A percentile compares a stretch with the other conserved stretches of the same genome.
Evolutionary conservation across 768 basidiomycete species (phyloP).

Genomic region (Hebeloma cylindrosporum): DNA sequence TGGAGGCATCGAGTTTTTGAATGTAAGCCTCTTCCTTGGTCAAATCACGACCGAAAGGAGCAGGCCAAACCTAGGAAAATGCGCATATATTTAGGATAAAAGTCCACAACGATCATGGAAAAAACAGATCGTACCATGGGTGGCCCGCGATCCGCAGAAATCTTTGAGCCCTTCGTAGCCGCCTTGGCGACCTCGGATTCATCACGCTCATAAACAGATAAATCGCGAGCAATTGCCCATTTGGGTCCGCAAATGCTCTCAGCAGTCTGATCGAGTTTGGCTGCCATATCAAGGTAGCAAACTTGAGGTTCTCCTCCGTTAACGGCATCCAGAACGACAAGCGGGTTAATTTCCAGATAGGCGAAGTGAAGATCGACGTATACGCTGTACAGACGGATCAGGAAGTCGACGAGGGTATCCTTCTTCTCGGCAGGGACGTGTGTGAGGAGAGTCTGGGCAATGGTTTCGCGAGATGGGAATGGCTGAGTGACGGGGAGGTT

Average conservation of each 20-base stretch:
- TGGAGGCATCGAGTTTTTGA: constrained; percentile 95
- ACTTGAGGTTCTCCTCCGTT: constrained; percentile 70
- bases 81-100: background rate
- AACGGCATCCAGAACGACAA: constrained; percentile 87
- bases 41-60: constrained; percentile 95
- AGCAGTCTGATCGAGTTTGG: constrained; percentile 99
- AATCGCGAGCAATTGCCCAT: constrained; percentile 96
- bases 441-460: constrained; percentile 74
- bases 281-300: constrained; percentile 98
- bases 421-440: constrained; percentile 85
- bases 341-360: constrained; percentile 99
- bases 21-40: constrained; percentile 99
- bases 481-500: constrained; percentile 68
- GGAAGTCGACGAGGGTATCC: constrained; percentile 92
- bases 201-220: constrained; percentile 63
- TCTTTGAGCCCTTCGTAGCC: constrained; percentile 45
- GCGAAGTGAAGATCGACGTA: constrained; percentile 99
- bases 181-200: constrained; percentile 40
- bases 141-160: constrained; percentile 90
- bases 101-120: constrained; percentile 8
- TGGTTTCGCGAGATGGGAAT: constrained; percentile 81
- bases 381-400: constrained; percentile 92
- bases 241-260: constrained; percentile 98
- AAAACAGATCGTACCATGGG: constrained; percentile 81
- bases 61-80: constrained; percentile 66